These are phyloP conservation scores for Paramecium pentaurelia DNA, from an alignment of 73 alveolate genomes.

Conservation along the genomic window DNA sequence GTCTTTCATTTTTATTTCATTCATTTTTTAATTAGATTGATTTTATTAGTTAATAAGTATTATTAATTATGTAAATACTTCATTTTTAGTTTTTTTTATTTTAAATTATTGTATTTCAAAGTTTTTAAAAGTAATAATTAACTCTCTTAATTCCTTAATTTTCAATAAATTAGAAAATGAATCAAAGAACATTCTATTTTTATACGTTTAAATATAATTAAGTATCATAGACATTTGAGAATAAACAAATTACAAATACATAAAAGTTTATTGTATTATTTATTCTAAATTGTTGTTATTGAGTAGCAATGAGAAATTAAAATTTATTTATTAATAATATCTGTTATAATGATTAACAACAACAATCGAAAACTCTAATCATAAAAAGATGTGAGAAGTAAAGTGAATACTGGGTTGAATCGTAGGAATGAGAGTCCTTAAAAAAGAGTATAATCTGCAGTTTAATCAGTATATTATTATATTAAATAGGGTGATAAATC, in stretches of 20 bases:
- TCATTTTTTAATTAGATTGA: not conserved
- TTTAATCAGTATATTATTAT: not conserved
- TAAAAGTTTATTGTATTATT: too few relatives aligned
- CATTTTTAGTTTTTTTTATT: not conserved
- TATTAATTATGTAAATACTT: not conserved
- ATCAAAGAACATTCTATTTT: too few relatives aligned
- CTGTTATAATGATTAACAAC: slow-evolving; percentile 5
- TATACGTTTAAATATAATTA: too few relatives aligned
- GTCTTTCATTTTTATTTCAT: not conserved
- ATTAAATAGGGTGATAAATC: slow-evolving; percentile 33
- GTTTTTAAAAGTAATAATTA: too few relatives aligned
- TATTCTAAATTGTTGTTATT: not conserved
- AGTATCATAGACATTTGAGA: too few relatives aligned
- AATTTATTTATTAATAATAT: not conserved
- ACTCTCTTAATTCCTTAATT: too few relatives aligned
- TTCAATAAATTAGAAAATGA: too few relatives aligned
- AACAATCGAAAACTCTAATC: not conserved
- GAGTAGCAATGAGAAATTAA: not conserved
- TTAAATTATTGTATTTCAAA: not conserved
- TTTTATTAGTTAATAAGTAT: not conserved
- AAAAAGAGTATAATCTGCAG: slow-evolving; percentile 28
- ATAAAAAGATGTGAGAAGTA: not conserved
- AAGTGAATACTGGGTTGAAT: not conserved
- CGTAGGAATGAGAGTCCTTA: not conserved
- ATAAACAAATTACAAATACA: too few relatives aligned